Percentiles rank a stretch among this genome's conserved stretches.
phyloP scores from a whole-genome alignment of 306 rosid species.

The Aeschynomene evenia region DNA sequence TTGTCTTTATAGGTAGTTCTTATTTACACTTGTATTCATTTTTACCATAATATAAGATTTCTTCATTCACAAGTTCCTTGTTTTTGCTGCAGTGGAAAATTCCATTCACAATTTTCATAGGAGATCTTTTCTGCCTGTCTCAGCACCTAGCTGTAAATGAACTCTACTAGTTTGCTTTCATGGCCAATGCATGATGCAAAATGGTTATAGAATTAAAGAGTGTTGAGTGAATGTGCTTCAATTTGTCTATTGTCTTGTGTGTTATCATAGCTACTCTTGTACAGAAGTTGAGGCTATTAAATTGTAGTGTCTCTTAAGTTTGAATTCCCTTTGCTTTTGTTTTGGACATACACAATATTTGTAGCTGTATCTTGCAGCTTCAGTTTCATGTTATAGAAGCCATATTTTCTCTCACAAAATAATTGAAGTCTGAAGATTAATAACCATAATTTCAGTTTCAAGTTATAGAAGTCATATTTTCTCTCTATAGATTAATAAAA shows the following conservation, averaged over 20 bases:
- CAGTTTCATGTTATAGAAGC: neutral
- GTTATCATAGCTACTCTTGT: neutral
- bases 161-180: neutral
- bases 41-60: neutral
- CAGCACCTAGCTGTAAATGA: constrained; percentile 7
- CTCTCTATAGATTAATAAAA: no score
- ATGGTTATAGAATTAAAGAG: neutral
- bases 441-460: no score
- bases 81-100: neutral
- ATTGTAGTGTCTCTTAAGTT: neutral
- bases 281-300: no score
- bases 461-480: no score
- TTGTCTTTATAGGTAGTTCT: constrained; percentile 17
- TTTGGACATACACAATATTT: neutral
- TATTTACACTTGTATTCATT: constrained; percentile 13
- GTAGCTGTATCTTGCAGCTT: neutral
- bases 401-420: neutral
- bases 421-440: neutral
- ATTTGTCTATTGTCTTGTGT: neutral
- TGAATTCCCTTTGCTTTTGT: neutral
- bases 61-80: neutral
- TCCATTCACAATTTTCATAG: neutral
- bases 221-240: neutral
- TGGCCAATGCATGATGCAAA: neutral
- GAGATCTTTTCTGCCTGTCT: constrained; percentile 29